Conservation (phyloP, 805 yeast genomes). For the Lachancea kluyveri region DNA sequence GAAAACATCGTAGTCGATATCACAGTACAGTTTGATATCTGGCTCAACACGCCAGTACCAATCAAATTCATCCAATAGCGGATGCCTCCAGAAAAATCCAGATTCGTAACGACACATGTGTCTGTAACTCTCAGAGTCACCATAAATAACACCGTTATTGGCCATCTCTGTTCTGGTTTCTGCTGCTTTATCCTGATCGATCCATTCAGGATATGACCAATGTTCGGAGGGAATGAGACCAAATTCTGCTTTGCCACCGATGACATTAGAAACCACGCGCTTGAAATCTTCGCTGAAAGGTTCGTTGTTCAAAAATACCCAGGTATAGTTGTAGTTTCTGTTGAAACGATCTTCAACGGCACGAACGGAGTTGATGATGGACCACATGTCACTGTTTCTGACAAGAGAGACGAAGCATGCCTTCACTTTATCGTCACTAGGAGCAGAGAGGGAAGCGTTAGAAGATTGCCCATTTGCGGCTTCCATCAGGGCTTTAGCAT, state of each 20-base stretch:
- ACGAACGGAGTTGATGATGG: conserved; percentile 58
- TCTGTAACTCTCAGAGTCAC: conserved; percentile 63
- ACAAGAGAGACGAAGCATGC: conserved; percentile 82
- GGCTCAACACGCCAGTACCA: conserved; percentile 97
- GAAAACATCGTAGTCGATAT: conserved; percentile 74
- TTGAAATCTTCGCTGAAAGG: conserved; percentile 80
- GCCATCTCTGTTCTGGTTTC: conserved; percentile 47
- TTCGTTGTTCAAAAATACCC: conserved; percentile 92
- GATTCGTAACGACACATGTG: conserved; percentile 93
- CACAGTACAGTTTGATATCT: conserved; percentile 72
- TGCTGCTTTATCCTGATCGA: conserved; percentile 65
- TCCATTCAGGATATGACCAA: conserved; percentile 84
- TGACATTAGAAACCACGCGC: conserved; percentile 54
- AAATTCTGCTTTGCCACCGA: conserved; percentile 71
- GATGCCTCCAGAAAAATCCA: conserved; percentile 82
- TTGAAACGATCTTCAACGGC: conserved; percentile 89
- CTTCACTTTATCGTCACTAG: conserved; percentile 37
- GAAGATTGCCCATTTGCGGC: neutral
- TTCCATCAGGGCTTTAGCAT: conserved; percentile 1
- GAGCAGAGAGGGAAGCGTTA: neutral
- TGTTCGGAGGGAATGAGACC: conserved; percentile 79
- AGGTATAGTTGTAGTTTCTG: conserved; percentile 73
- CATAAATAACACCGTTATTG: conserved; percentile 49
- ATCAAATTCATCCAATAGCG: conserved; percentile 65
- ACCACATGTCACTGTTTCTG: conserved; percentile 64